Base-by-base conservation (phyloP, 306 rosid genomes). In the Carpinus fangiana region DNA sequence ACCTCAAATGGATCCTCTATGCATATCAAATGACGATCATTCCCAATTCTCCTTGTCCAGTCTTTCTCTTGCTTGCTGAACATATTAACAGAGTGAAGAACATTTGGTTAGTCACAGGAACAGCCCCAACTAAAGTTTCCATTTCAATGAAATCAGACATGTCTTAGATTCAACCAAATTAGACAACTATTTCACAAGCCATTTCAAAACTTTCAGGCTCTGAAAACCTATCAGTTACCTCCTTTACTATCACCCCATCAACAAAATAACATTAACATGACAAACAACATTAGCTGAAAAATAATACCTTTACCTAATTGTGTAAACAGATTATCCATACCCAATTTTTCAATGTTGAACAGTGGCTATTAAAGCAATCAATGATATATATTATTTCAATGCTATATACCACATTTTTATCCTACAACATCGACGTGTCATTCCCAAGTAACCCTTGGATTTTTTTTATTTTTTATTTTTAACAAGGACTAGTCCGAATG, bases 11-110 rank as follows among this genome's bases (percentile, higher is more conserved):
- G 99, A 81, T 95, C 98, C 86, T 95, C 99, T 79, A 95, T 95
- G 84, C 99, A 95, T 87, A 95, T 95, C 87, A 95, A 76, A 84
- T 95, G 99, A 0, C 98, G 89, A 82, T 93, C 99, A 12, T 91
- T 93, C 4, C 99, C 99, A 28, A 95, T 65, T 86, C 99, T 88
- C 81, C 99, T 85, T 41, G 99, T 95, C 99, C 99, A 95, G 76
- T 95, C 98, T 77, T 95, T 95, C 38, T 81, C 91, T 65, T 88
- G 90, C 85, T 95, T 95, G 79, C 98, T 95, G 80, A 83, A 74
- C 82, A 85, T 38, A 18, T 67, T 0, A 61, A 66, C 28, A 8
- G 20, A 1, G 45, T 41, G 72, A 17, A 62, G 51, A 41, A 41
- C 51, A 67, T 12, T 41, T n/a, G 16, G 51, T 67, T 21, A 41